Conservation (phyloP, 1,284 basidiomycete species). For the Phellopilus nigrolimitatus region DNA sequence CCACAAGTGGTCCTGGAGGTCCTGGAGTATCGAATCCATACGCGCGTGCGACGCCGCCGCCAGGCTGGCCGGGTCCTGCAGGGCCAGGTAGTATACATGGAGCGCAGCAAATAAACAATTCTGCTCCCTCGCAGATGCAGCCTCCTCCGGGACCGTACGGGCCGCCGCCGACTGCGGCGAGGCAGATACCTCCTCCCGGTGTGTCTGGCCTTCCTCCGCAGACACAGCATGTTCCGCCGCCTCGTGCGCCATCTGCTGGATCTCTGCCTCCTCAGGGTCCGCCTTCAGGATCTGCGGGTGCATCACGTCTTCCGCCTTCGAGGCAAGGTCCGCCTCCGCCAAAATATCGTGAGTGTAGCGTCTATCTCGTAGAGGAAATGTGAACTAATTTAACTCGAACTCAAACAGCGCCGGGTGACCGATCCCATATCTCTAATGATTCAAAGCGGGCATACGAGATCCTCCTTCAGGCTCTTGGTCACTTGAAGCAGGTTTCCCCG, state of each 20-base stretch:
- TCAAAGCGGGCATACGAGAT: conserved; percentile 65
- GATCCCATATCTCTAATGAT: conserved; percentile 81
- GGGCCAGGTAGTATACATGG: neutral
- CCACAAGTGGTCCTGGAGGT: conserved; percentile 1
- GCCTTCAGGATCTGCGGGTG: conserved; percentile 30
- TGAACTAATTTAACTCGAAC: conserved; percentile 2
- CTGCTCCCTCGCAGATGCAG: conserved; percentile 14
- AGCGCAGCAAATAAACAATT: neutral
- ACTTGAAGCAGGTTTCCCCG: conserved; percentile 65
- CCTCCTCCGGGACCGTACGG: conserved; percentile 18
- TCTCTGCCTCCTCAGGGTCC: conserved; percentile 31
- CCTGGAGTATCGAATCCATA: conserved; percentile 28
- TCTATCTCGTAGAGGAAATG: too few species aligned
- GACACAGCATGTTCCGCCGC: conserved; percentile 25
- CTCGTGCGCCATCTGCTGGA: conserved; percentile 28
- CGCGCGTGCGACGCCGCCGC: conserved; percentile 34
- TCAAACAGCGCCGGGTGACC: conserved; percentile 78
- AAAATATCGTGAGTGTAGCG: conserved; percentile 73
- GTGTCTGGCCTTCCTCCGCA: conserved; percentile 23
- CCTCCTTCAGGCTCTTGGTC: conserved; percentile 57
- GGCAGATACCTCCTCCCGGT: conserved; percentile 31
- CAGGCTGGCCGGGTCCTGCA: conserved; percentile 14
- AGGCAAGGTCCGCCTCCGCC: conserved; percentile 51
- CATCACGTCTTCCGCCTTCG: conserved; percentile 32
- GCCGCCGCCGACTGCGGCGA: conserved; percentile 17